Conservation (phyloP, 129 eudicot species). For the Arctium lappa region DNA sequence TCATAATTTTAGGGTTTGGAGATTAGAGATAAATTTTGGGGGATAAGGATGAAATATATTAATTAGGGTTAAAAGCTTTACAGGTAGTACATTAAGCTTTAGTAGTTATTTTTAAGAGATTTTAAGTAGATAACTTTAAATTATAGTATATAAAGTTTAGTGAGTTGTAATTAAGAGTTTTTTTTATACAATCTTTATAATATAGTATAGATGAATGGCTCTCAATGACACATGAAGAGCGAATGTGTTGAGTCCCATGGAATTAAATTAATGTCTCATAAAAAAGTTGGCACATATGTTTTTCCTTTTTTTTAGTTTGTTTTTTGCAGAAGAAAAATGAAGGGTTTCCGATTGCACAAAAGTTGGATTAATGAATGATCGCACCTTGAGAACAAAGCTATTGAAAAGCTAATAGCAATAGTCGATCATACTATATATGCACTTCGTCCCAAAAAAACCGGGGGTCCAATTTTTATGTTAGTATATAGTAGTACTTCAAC, state of each 20-base stretch:
- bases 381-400: background rate
- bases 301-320: conserved; percentile 2
- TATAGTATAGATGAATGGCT: background rate
- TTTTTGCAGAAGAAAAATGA: background rate
- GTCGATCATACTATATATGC: background rate
- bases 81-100: too few species aligned
- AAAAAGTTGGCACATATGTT: background rate
- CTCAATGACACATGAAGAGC: background rate
- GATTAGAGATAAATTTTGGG: too few species aligned
- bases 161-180: too few species aligned
- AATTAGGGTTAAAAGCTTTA: too few species aligned
- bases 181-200: too few species aligned
- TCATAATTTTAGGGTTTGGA: too few species aligned
- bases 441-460: background rate
- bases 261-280: background rate
- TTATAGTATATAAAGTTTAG: too few species aligned
- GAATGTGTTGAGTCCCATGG: background rate
- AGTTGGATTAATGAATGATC: background rate
- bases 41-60: too few species aligned
- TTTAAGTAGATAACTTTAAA: too few species aligned
- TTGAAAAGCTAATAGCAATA: background rate
- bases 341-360: conserved; percentile 1
- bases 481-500: too few species aligned
- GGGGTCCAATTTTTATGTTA: too few species aligned
- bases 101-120: too few species aligned